Percentiles rank a stretch among this genome's conserved stretches.
Conservation (phyloP, 2,329 filamentous ascomycete species). For the Fusarium tjaetaba region DNA sequence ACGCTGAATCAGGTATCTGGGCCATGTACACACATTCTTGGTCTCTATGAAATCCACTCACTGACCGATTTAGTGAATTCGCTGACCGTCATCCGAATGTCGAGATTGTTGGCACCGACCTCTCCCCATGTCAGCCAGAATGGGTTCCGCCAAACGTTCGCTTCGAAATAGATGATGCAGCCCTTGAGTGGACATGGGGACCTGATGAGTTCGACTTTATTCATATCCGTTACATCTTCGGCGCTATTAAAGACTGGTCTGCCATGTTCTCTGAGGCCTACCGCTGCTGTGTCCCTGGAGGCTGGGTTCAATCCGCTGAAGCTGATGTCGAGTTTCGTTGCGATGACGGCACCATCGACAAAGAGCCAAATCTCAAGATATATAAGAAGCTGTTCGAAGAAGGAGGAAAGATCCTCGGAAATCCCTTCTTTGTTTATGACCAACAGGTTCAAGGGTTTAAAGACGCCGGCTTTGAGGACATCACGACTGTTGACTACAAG, state of each 20-base stretch:
- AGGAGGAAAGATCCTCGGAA: conserved; percentile 11
- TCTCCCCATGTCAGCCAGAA: conserved; percentile 32
- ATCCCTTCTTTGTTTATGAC: conserved; percentile 26
- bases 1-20: conserved; percentile 11
- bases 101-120: conserved; percentile 31
- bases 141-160: conserved; percentile 38
- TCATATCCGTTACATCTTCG: conserved; percentile 36
- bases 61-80: conserved; percentile 14
- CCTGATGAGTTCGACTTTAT: conserved; percentile 25
- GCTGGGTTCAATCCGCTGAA: conserved; percentile 35
- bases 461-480: conserved; percentile 27
- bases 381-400: conserved; percentile 22
- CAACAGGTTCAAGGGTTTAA: conserved; percentile 23
- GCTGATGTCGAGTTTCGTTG: conserved; percentile 19
- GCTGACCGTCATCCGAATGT: conserved; percentile 28
- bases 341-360: conserved; percentile 27
- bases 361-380: background rate
- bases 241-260: conserved; percentile 31
- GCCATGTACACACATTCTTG: background rate
- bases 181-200: conserved; percentile 29
- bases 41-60: rapidly evolving
- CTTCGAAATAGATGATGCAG: conserved; percentile 35
- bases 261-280: conserved; percentile 27
- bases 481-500: conserved; percentile 35
- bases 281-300: conserved; percentile 33